These are phyloP conservation scores for Cryoendolithus antarcticus DNA, from an alignment of 2,329 filamentous ascomycete genomes.

Conservation along the genomic window DNA sequence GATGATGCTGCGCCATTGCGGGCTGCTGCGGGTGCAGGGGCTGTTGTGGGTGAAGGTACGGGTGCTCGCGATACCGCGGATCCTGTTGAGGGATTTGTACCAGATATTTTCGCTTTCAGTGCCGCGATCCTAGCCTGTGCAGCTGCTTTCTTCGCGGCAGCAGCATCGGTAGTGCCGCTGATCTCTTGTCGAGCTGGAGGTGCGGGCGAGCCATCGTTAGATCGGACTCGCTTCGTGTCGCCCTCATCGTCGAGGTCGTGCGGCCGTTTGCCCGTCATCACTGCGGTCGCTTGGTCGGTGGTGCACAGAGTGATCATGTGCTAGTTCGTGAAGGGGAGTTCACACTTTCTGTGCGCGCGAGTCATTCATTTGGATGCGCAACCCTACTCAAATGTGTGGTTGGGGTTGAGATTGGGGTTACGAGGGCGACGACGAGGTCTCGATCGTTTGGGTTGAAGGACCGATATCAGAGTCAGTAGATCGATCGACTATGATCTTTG, in stretches of 20 bases:
- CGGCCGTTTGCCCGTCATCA: slow-evolving; percentile 8
- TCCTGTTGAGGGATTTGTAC: slow-evolving; percentile 11
- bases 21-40: slow-evolving; percentile 4
- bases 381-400: too few species aligned
- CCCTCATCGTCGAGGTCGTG: slow-evolving; percentile 3
- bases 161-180: slow-evolving; percentile 5
- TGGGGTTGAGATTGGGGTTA: too few species aligned
- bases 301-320: slow-evolving; percentile 2
- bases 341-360: too few species aligned
- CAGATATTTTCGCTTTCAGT: slow-evolving; percentile 23
- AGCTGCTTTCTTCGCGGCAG: slow-evolving; percentile 22
- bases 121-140: slow-evolving; percentile 23
- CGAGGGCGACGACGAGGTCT: too few species aligned
- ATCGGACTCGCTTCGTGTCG: slow-evolving; percentile 27
- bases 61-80: slow-evolving; percentile 6
- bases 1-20: slow-evolving; percentile 2
- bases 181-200: neutral
- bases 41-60: neutral
- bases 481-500: too few species aligned
- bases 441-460: too few species aligned
- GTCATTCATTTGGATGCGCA: too few species aligned
- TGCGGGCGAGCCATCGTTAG: slow-evolving; percentile 25
- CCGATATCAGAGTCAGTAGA: too few species aligned
- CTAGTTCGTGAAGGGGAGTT: neutral
- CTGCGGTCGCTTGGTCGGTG: slow-evolving; percentile 20